These are phyloP conservation scores for Harringtonia lauricola DNA, from an alignment of 2,329 filamentous ascomycete genomes.

Conservation along the genomic window DNA sequence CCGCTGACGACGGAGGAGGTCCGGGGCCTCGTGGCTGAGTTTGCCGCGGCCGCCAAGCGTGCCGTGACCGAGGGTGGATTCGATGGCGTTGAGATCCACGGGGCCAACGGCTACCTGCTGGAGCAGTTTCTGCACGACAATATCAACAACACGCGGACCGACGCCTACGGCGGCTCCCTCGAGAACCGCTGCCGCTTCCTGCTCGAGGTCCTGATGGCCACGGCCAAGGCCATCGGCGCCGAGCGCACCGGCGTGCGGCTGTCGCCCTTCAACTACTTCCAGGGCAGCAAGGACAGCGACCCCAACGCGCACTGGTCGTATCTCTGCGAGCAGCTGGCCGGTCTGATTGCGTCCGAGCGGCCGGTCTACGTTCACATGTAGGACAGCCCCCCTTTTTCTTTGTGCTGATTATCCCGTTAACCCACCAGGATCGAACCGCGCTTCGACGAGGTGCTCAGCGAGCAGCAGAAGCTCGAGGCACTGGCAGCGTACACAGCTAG, in stretches of 20 bases:
- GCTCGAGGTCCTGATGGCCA: constrained; percentile 14
- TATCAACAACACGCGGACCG: constrained; percentile 5
- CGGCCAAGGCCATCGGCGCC: constrained; percentile 37
- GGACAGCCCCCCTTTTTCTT: neutral
- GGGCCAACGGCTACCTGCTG: constrained; percentile 42
- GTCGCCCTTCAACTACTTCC: constrained; percentile 44
- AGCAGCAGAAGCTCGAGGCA: constrained; percentile 25
- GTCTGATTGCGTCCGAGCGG: neutral
- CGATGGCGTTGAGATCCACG: constrained; percentile 56
- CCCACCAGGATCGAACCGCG: constrained; percentile 9
- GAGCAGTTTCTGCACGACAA: constrained; percentile 11
- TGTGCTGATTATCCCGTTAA: neutral
- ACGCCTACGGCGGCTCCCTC: constrained; percentile 14
- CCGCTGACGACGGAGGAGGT: constrained; percentile 58
- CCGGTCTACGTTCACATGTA: constrained; percentile 8
- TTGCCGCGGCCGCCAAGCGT: constrained; percentile 37
- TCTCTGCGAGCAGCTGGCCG: constrained; percentile 16
- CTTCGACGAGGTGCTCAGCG: constrained; percentile 10
- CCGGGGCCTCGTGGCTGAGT: constrained; percentile 44
- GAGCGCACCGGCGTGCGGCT: constrained; percentile 41
- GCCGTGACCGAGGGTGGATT: constrained; percentile 54
- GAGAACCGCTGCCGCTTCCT: constrained; percentile 14
- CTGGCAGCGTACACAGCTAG: constrained; percentile 37
- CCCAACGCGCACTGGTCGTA: constrained; percentile 49
- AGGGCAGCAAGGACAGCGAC: constrained; percentile 46